phyloP scores from a whole-genome alignment of 2,329 filamentous ascomycete species.

The Paecilomyces formosus region DNA sequence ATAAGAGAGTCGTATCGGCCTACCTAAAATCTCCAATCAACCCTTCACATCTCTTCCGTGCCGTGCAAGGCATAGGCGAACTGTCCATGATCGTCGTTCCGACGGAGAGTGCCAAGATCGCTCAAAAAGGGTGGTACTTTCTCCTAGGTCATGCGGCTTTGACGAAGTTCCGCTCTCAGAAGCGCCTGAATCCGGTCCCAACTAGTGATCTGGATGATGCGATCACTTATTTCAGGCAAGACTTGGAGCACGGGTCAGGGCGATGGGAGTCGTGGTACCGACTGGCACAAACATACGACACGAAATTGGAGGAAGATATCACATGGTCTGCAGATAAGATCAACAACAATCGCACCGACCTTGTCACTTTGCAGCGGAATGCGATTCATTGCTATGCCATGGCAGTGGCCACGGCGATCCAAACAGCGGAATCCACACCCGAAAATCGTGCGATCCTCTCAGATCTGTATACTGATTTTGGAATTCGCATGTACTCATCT shows the following conservation, averaged over 20 bases:
- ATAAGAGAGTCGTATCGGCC: constrained; percentile 72
- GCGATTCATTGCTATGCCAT: constrained; percentile 76
- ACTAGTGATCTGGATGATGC: constrained; percentile 80
- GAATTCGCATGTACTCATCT: constrained; percentile 60
- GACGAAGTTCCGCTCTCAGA: constrained; percentile 74
- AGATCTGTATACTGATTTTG: constrained; percentile 63
- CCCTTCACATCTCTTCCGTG: constrained; percentile 69
- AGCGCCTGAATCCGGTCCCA: constrained; percentile 68
- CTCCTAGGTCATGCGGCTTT: constrained; percentile 81
- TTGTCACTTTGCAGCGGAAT: constrained; percentile 67
- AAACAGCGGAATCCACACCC: constrained; percentile 46
- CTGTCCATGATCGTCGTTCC: constrained; percentile 66
- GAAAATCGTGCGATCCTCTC: constrained; percentile 52
- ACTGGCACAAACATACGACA: constrained; percentile 78
- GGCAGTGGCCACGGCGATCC: constrained; percentile 56
- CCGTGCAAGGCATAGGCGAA: constrained; percentile 69
- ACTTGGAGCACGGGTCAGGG: constrained; percentile 72
- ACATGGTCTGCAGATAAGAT: constrained; percentile 88
- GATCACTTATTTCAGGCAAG: constrained; percentile 69
- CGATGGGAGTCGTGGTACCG: constrained; percentile 90
- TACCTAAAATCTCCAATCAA: constrained; percentile 80
- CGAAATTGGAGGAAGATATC: constrained; percentile 78
- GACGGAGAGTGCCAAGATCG: constrained; percentile 60
- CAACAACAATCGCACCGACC: constrained; percentile 70
- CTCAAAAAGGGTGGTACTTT: constrained; percentile 85